These are phyloP conservation scores for Trapa incisa DNA, from an alignment of 345 rosid genomes.

Conservation along the genomic window DNA sequence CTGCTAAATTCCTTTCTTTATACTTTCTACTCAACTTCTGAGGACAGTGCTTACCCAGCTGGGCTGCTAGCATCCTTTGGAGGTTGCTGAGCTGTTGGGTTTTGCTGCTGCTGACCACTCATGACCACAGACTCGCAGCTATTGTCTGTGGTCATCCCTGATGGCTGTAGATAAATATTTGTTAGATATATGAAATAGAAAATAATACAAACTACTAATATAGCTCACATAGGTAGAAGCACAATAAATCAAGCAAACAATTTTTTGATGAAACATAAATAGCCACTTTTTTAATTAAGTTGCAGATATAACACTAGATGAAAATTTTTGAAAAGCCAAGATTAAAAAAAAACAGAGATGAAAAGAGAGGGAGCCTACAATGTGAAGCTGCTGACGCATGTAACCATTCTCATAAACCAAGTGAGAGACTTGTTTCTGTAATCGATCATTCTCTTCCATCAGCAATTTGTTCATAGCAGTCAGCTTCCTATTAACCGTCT, in stretches of 20 bases:
- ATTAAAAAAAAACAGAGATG: neutral
- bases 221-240: neutral
- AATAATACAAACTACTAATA: neutral
- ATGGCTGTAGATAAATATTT: slow-evolving; percentile 29
- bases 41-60: slow-evolving; percentile 55
- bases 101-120: slow-evolving; percentile 95
- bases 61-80: slow-evolving; percentile 95
- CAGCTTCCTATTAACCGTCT: slow-evolving; percentile 80
- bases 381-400: slow-evolving; percentile 68
- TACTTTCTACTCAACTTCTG: neutral
- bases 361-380: slow-evolving; percentile 24
- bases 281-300: neutral
- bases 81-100: slow-evolving; percentile 85
- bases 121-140: slow-evolving; percentile 99
- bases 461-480: slow-evolving; percentile 86
- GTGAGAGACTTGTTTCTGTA: slow-evolving; percentile 96
- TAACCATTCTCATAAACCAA: slow-evolving; percentile 87
- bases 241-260: neutral
- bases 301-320: neutral
- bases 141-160: slow-evolving; percentile 97
- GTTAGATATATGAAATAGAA: neutral
- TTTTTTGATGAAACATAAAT: neutral
- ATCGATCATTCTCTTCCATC: slow-evolving; percentile 97
- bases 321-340: neutral
- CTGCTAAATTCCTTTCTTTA: neutral